These are phyloP conservation scores for Striga asiatica DNA, from an alignment of 257 asterid genomes.

Conservation along the genomic window DNA sequence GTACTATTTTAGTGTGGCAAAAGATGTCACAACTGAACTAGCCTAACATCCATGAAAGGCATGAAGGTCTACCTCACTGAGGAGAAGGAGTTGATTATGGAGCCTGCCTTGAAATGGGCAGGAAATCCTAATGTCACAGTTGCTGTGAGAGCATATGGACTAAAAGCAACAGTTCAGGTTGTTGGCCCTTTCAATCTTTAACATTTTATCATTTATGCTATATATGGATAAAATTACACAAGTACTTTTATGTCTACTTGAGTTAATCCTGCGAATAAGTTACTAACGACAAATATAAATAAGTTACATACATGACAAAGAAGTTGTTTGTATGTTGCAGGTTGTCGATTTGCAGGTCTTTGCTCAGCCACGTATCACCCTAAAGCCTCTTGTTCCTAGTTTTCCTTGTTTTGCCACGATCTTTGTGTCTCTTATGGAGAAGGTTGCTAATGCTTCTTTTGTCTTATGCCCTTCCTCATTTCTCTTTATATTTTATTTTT, in stretches of 20 bases:
- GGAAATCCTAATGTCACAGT: slow-evolving; percentile 79
- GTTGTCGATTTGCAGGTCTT: slow-evolving; percentile 86
- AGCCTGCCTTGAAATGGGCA: slow-evolving; percentile 96
- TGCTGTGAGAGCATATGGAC: slow-evolving; percentile 71
- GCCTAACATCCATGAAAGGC: slow-evolving; percentile 21
- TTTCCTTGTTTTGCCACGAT: slow-evolving; percentile 92
- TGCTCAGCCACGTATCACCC: slow-evolving; percentile 91
- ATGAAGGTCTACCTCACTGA: slow-evolving; percentile 36
- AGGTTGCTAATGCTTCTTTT: slow-evolving; percentile 39
- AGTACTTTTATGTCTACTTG: slow-evolving; percentile 8
- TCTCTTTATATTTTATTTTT: not conserved
- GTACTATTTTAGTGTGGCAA: not conserved
- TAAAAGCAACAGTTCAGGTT: slow-evolving; percentile 91
- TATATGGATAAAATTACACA: not conserved
- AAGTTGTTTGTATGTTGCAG: slow-evolving; percentile 33
- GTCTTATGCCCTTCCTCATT: not conserved
- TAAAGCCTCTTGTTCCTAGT: slow-evolving; percentile 96
- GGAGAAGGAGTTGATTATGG: slow-evolving; percentile 92
- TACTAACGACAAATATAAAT: not conserved
- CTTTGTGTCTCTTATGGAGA: slow-evolving; percentile 73
- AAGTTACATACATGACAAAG: not conserved
- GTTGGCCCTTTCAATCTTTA: slow-evolving; percentile 11
- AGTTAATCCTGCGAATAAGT: not conserved
- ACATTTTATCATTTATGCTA: slow-evolving; percentile 1
- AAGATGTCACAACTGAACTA: not conserved